A percentile compares a stretch with the other conserved stretches of the same genome.
phyloP scores from a whole-genome alignment of 495 filamentous ascomycete species.

The Aspergillus panamensis region DNA sequence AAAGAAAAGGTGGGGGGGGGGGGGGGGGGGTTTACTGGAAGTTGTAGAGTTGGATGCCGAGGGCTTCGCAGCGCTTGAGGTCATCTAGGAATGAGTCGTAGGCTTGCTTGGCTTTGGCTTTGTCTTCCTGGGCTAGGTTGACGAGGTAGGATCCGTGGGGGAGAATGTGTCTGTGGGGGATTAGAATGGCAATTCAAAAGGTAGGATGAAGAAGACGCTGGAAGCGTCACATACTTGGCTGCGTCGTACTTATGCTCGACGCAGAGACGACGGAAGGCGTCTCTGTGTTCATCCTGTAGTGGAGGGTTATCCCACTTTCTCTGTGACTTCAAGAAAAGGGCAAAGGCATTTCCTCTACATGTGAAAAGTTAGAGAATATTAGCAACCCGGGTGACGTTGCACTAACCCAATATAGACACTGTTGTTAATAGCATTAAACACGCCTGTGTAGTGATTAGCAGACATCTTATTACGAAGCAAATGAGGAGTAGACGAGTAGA shows the following conservation, averaged over 20 bases:
- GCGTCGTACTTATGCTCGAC: slow-evolving; percentile 70
- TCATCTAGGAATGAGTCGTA: slow-evolving; percentile 88
- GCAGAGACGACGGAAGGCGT: slow-evolving; percentile 64
- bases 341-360: slow-evolving; percentile 78
- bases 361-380: slow-evolving; percentile 13
- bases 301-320: slow-evolving; percentile 90
- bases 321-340: slow-evolving; percentile 92
- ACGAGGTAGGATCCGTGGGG: slow-evolving; percentile 96
- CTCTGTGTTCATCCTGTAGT: slow-evolving; percentile 60
- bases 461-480: neutral
- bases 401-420: slow-evolving; percentile 66
- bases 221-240: slow-evolving; percentile 37
- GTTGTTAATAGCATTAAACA: slow-evolving; percentile 85
- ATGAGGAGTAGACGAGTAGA: too few relatives aligned
- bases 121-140: slow-evolving; percentile 83
- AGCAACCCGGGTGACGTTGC: neutral
- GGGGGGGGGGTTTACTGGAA: slow-evolving; percentile 57
- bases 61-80: slow-evolving; percentile 77
- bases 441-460: slow-evolving; percentile 46
- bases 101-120: slow-evolving; percentile 76
- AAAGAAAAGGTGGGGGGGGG: neutral
- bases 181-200: neutral
- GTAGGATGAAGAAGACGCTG: neutral
- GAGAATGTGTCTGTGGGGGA: slow-evolving; percentile 58
- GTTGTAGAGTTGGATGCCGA: slow-evolving; percentile 90